Evolutionary conservation across 169 alveolate genomes (phyloP).

Genomic region (Babesia bovis): DNA sequence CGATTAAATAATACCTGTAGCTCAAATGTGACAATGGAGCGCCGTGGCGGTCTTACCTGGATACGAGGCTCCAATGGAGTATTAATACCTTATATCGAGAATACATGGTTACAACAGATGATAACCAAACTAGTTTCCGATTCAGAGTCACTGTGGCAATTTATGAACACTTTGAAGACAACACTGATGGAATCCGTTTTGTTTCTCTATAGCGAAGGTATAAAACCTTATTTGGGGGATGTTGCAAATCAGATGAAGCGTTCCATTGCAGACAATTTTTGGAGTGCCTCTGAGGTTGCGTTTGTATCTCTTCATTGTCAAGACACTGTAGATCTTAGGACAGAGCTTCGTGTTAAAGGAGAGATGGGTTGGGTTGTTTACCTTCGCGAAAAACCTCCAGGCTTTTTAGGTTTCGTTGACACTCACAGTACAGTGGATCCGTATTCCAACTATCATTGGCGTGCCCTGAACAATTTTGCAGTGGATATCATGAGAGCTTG

Average conservation of each 20-base stretch:
- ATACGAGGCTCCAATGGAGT: conserved; percentile 45
- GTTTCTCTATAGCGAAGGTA: conserved; percentile 76
- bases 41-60: conserved; percentile 79
- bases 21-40: conserved; percentile 38
- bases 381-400: conserved; percentile 61
- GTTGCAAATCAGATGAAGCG: conserved; percentile 81
- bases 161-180: conserved; percentile 61
- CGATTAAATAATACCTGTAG: not conserved
- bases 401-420: conserved; percentile 72
- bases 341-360: conserved; percentile 77
- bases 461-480: conserved; percentile 70
- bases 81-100: conserved; percentile 73
- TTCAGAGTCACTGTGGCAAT: conserved; percentile 52
- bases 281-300: conserved; percentile 81
- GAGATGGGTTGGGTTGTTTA: conserved; percentile 81
- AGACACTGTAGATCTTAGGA: conserved; percentile 63
- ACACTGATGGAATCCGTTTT: conserved; percentile 71
- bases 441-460: conserved; percentile 72
- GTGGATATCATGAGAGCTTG: conserved; percentile 66
- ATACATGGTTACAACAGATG: conserved; percentile 76
- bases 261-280: conserved; percentile 73
- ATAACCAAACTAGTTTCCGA: conserved; percentile 64
- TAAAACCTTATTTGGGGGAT: conserved; percentile 77
- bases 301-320: conserved; percentile 69
- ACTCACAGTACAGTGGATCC: conserved; percentile 72